Conservation (phyloP, 352 stramenopile species). For the Lagenidium sp. region DNA sequence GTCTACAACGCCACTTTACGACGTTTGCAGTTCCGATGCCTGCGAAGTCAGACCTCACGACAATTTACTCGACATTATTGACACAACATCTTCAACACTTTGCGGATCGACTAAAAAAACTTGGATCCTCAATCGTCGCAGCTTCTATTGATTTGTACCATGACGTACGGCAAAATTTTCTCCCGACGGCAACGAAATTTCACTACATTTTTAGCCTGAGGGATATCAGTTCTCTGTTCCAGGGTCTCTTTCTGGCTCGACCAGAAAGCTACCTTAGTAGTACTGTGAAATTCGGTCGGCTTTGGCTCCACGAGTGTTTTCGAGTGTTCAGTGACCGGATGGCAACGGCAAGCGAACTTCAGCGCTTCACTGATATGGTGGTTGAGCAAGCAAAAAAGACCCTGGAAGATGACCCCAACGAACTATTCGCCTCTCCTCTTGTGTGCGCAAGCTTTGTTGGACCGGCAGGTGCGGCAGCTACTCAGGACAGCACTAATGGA, state of each 20-base stretch:
- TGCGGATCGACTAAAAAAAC: slow-evolving; percentile 70
- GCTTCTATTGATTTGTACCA: slow-evolving; percentile 81
- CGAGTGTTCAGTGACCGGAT: slow-evolving; percentile 91
- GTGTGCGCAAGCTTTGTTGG: slow-evolving; percentile 67
- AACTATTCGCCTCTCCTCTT: slow-evolving; percentile 61
- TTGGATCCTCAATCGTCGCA: slow-evolving; percentile 48
- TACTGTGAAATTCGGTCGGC: slow-evolving; percentile 51
- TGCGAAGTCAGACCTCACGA: slow-evolving; percentile 42
- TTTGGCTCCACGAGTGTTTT: slow-evolving; percentile 90
- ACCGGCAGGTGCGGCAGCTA: not conserved
- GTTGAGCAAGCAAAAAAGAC: slow-evolving; percentile 83
- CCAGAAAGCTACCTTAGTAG: slow-evolving; percentile 53
- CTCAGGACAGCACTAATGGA: not conserved
- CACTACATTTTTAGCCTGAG: slow-evolving; percentile 92
- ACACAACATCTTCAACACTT: slow-evolving; percentile 61
- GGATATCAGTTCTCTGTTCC: slow-evolving; percentile 82
- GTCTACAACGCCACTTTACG: slow-evolving; percentile 86
- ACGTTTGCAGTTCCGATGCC: slow-evolving; percentile 69
- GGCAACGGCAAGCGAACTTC: slow-evolving; percentile 52
- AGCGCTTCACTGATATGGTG: slow-evolving; percentile 74
- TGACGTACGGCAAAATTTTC: slow-evolving; percentile 66
- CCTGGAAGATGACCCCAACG: slow-evolving; percentile 68
- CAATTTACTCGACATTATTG: slow-evolving; percentile 65
- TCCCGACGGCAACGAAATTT: slow-evolving; percentile 88
- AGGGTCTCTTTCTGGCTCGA: slow-evolving; percentile 65